Evolutionary conservation across 2,329 filamentous ascomycete genomes (phyloP), one percentile per base, ranked within the genome.

Genomic region (Tympanopsis confertula): DNA sequence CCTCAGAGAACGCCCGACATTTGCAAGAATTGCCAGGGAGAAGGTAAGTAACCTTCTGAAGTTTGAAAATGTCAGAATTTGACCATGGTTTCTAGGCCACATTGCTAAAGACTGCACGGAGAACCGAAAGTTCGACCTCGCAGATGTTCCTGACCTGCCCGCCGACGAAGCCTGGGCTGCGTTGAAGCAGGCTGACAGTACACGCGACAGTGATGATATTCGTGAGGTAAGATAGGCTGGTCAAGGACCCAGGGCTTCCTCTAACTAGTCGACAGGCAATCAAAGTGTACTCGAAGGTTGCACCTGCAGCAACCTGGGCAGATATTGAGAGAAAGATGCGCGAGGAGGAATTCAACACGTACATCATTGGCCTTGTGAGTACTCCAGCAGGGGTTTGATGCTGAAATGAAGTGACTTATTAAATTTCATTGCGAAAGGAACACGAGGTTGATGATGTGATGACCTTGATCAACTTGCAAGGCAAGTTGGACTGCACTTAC

Each of bases 241-340:
- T 28, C 10, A 28, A 28, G n/a, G 10, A 28, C 24, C 10, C 10
- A 10, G 24, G 24, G 10, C 24, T 10, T 10, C n/a, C 10, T 10
- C 24, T 28, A n/a, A 28, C 24, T 10, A 28, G n/a, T 33, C 17
- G 7, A 13, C 17, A 33, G 57, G 61, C 57, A 3, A 46, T 76
- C 32, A 61, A 62, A 42, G 53, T 69, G 3, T 74, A 74, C 42
- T 61, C 61, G 42, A 70, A 72, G 41, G 62, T 64, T 2, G 55
- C 54, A 19, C 62, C 61, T 2, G 40, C 52, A 43, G 65, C 60
- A 38, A 65, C 51, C 41, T 74, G 62, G 40, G 54, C 51, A 10
- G 62, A 63, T 2, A 62, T 75, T 7, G 71, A 74, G 46, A 54
- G 56, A 15, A 62, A 62, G 36, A 62, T 75, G 44, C 68, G 69